These are phyloP conservation scores for Pelagophyceae sp. DNA, from an alignment of 352 stramenopile species.

Conservation along the genomic window DNA sequence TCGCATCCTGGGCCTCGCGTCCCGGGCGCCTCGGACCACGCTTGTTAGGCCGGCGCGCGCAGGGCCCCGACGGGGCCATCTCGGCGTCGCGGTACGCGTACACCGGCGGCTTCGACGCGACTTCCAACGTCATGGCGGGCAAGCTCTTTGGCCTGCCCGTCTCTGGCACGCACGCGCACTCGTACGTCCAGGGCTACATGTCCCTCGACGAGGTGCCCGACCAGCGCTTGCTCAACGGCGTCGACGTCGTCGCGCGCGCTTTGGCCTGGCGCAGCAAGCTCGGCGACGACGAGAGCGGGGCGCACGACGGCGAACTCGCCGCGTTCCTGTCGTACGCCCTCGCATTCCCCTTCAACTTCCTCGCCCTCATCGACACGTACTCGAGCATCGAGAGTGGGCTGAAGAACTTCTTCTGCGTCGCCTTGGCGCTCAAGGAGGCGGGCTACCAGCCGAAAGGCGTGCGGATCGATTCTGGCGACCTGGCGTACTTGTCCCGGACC, in stretches of 20 bases:
- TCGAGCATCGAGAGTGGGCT: constrained; percentile 74
- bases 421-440: constrained; percentile 72
- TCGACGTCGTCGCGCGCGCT: background rate
- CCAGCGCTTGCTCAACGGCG: constrained; percentile 19
- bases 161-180: constrained; percentile 93
- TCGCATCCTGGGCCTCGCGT: no score
- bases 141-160: constrained; percentile 87
- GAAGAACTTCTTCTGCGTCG: constrained; percentile 90
- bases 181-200: constrained; percentile 90
- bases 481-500: constrained; percentile 84
- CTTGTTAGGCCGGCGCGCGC: constrained; percentile 71
- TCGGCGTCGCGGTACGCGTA: constrained; percentile 93
- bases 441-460: constrained; percentile 75
- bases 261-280: background rate
- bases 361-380: constrained; percentile 98
- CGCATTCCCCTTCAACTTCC: constrained; percentile 89
- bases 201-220: constrained; percentile 70
- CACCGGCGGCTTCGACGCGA: constrained; percentile 93
- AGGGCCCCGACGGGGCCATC: constrained; percentile 92
- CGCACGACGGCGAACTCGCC: constrained; percentile 87
- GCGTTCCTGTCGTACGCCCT: constrained; percentile 94
- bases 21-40: no score
- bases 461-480: constrained; percentile 93
- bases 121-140: constrained; percentile 91
- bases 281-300: constrained; percentile 20